Evolutionary conservation across 176 grass and related monocot genomes (phyloP).

Genomic region (Bothriochloa decipiens): DNA sequence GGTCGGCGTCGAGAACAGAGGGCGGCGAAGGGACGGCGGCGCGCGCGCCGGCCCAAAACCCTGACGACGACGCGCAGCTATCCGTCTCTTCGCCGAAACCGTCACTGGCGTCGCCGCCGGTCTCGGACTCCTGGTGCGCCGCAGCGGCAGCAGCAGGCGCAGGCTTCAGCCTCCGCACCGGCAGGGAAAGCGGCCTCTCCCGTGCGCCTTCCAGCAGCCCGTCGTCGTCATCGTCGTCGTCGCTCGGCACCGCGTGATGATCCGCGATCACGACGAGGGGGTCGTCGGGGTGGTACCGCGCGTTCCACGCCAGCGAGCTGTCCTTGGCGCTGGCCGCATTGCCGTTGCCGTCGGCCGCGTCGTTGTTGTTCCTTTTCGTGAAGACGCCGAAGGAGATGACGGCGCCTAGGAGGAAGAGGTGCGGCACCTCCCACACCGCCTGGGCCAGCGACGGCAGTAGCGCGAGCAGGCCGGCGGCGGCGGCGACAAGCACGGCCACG

Average conservation of each 20-base stretch:
- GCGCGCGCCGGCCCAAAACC: conserved; percentile 36
- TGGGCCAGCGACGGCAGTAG: conserved; percentile 62
- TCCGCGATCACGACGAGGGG: conserved; percentile 61
- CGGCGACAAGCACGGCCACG: conserved; percentile 54
- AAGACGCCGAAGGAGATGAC: conserved; percentile 74
- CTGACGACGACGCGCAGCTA: conserved; percentile 32
- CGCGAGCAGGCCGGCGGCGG: conserved; percentile 44
- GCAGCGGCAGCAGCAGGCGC: too few relatives aligned
- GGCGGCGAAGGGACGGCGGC: conserved; percentile 34
- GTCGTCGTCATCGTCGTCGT: conserved; percentile 35
- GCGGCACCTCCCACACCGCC: conserved; percentile 69
- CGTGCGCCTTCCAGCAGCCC: conserved; percentile 13
- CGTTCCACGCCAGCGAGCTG: conserved; percentile 57
- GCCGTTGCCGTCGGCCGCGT: background rate
- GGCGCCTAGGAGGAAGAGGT: conserved; percentile 71
- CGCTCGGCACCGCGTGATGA: conserved; percentile 17
- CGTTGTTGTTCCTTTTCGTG: conserved; percentile 33
- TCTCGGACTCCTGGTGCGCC: conserved; percentile 10
- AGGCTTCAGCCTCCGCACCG: conserved; percentile 65
- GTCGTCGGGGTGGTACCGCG: conserved; percentile 53
- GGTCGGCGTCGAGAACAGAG: conserved; percentile 48
- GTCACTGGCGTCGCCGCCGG: background rate
- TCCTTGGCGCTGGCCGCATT: background rate
- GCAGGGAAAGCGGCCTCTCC: conserved; percentile 56
- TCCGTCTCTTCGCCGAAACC: conserved; percentile 45